Conservation (phyloP, 1,139 yeast genomes). For the Saccharomycopsis hybrid region DNA sequence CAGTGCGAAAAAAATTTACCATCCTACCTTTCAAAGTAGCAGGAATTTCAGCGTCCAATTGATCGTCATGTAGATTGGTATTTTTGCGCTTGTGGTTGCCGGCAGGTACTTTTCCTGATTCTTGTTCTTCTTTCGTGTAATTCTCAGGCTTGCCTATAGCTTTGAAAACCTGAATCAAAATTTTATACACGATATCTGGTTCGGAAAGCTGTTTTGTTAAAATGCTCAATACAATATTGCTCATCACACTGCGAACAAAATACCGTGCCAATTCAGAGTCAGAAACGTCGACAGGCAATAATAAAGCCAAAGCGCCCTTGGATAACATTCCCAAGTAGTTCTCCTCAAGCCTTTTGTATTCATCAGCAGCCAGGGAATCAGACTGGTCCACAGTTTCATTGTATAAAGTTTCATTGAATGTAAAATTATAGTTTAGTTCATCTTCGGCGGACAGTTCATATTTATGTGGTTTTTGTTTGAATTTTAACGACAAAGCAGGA, state of each 20-base stretch:
- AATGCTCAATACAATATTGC: slow-evolving; percentile 36
- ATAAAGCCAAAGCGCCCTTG: slow-evolving; percentile 29
- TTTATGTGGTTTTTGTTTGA: slow-evolving; percentile 15
- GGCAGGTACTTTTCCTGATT: too few species aligned
- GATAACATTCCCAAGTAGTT: slow-evolving; percentile 32
- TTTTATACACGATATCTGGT: slow-evolving; percentile 39
- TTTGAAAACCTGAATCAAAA: slow-evolving; percentile 28
- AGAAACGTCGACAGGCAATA: slow-evolving; percentile 35
- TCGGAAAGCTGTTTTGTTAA: slow-evolving; percentile 37
- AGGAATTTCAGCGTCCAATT: slow-evolving; percentile 3
- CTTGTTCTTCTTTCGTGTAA: too few species aligned
- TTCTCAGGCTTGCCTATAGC: slow-evolving; percentile 2
- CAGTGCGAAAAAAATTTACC: slow-evolving; percentile 10
- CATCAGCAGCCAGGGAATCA: slow-evolving; percentile 17
- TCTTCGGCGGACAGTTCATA: not conserved
- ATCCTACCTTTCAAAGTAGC: slow-evolving; percentile 17
- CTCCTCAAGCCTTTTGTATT: slow-evolving; percentile 22
- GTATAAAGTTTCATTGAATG: slow-evolving; percentile 3
- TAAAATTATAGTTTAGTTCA: slow-evolving; percentile 2
- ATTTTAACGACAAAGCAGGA: slow-evolving; percentile 38
- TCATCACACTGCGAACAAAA: slow-evolving; percentile 35
- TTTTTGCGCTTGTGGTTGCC: too few species aligned
- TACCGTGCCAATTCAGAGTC: slow-evolving; percentile 34
- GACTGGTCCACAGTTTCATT: slow-evolving; percentile 4
- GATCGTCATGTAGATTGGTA: not conserved